phyloP scores from a whole-genome alignment of 2,329 filamentous ascomycete species.

The Phialophora verrucosa region DNA sequence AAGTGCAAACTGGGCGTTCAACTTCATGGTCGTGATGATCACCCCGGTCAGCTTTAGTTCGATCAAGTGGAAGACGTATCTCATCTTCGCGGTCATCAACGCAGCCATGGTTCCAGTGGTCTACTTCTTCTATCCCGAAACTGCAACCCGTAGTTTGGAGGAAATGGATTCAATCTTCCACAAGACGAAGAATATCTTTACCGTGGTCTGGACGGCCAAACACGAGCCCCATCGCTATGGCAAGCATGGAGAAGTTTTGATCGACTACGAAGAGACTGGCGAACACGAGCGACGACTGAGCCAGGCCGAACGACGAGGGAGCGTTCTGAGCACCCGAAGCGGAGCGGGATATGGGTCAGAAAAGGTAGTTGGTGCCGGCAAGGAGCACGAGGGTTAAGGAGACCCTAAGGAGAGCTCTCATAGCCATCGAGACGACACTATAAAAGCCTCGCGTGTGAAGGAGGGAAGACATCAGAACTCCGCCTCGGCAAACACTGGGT shows the following conservation, averaged over 20 bases:
- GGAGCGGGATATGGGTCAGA: conserved; percentile 16
- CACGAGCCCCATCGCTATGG: conserved; percentile 63
- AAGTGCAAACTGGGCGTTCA: conserved; percentile 77
- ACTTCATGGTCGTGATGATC: conserved; percentile 80
- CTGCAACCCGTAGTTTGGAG: conserved; percentile 65
- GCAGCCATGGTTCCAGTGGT: conserved; percentile 61
- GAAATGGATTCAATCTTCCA: conserved; percentile 73
- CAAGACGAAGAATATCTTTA: conserved; percentile 57
- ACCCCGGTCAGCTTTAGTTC: conserved; percentile 63
- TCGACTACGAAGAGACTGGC: conserved; percentile 56
- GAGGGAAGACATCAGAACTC: neutral
- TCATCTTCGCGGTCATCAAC: conserved; percentile 76
- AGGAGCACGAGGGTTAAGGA: conserved; percentile 6
- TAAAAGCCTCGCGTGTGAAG: neutral
- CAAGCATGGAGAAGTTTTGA: conserved; percentile 63
- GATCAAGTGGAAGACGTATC: conserved; percentile 74
- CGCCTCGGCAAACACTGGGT: neutral
- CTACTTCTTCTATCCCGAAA: conserved; percentile 68
- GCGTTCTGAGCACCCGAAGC: conserved; percentile 19
- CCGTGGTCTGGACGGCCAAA: conserved; percentile 57
- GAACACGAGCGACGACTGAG: conserved; percentile 46
- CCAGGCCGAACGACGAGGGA: conserved; percentile 26
- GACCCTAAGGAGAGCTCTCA: neutral
- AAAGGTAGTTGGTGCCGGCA: conserved; percentile 16
- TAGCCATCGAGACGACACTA: neutral